Conservation (phyloP, 306 rosid genomes). For the Trifolium repens region DNA sequence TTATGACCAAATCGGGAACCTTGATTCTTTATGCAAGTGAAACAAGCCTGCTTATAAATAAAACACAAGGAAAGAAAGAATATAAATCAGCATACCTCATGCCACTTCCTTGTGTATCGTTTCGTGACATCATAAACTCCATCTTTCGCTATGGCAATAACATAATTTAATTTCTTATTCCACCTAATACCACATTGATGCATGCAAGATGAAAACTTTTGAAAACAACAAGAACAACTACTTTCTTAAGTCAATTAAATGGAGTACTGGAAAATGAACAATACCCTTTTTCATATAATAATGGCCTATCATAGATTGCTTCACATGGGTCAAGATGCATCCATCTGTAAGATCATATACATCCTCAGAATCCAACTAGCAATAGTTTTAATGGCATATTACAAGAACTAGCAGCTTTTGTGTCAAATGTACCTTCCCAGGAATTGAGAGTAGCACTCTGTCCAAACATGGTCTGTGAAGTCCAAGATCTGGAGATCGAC, state of each 20-base stretch:
- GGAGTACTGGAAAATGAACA: conserved; percentile 30
- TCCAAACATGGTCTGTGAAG: conserved; percentile 93
- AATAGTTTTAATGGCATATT: conserved; percentile 26
- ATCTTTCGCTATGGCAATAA: conserved; percentile 73
- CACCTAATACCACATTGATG: conserved; percentile 60
- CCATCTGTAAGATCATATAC: conserved; percentile 70
- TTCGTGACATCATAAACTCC: conserved; percentile 89
- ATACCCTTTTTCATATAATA: conserved; percentile 95
- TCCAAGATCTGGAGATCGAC: conserved; percentile 67
- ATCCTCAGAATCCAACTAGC: conserved; percentile 39
- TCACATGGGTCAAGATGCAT: conserved; percentile 98
- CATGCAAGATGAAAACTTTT: conserved; percentile 29
- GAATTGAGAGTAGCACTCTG: conserved; percentile 83
- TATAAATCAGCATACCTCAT: conserved; percentile 61
- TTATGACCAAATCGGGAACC: conserved; percentile 28
- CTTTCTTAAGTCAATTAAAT: conserved; percentile 33
- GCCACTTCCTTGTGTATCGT: conserved; percentile 94
- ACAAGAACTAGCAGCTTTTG: conserved; percentile 21
- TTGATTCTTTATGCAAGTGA: conserved; percentile 3
- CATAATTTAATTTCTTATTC: conserved; percentile 80
- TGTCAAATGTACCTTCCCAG: conserved; percentile 69
- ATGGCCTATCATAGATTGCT: conserved; percentile 79
- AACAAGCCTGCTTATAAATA: conserved; percentile 7
- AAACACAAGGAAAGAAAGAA: neutral
- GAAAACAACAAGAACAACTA: conserved; percentile 24